These are phyloP conservation scores for Cyphellophora attinorum DNA, from an alignment of 2,329 filamentous ascomycete species.

Conservation along the genomic window DNA sequence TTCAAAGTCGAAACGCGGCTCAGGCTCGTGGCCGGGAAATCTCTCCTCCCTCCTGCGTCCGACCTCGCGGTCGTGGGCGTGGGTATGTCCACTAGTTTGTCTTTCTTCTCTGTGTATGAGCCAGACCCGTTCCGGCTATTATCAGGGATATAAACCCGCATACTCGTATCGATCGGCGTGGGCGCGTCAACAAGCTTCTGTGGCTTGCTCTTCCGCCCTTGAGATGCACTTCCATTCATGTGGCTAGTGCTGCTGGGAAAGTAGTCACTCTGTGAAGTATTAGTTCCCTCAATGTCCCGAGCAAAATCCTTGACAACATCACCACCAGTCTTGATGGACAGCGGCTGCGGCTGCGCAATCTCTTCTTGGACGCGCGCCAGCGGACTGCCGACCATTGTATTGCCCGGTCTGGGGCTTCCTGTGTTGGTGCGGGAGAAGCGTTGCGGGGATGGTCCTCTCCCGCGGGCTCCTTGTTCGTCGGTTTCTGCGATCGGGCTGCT, in stretches of 20 bases:
- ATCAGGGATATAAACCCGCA: constrained; percentile 10
- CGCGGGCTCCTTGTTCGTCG: constrained; percentile 33
- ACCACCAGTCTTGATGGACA: constrained; percentile 21
- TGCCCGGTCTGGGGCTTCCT: constrained; percentile 35
- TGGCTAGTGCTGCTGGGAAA: no score
- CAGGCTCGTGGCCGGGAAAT: not conserved
- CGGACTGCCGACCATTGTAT: constrained; percentile 34
- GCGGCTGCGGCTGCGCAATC: constrained; percentile 25
- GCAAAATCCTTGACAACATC: constrained; percentile 24
- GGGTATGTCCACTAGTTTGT: constrained; percentile 16
- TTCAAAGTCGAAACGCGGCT: not conserved
- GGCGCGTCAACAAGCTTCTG: constrained; percentile 30
- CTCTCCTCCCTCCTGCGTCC: not conserved
- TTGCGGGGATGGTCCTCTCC: constrained; percentile 39
- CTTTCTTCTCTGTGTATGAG: no score
- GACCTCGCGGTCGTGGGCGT: constrained; percentile 45
- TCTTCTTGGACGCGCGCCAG: constrained; percentile 39
- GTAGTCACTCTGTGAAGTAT: constrained; percentile 4
- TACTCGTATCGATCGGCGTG: constrained; percentile 25
- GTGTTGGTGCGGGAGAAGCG: constrained; percentile 34
- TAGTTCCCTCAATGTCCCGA: constrained; percentile 19
- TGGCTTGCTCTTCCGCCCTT: constrained; percentile 22
- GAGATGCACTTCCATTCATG: constrained; percentile 11
- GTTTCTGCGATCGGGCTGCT: constrained; percentile 31
- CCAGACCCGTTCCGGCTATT: no score